phyloP scores from a whole-genome alignment of 305 asterid genomes.

The Stenogyne calaminthoides region DNA sequence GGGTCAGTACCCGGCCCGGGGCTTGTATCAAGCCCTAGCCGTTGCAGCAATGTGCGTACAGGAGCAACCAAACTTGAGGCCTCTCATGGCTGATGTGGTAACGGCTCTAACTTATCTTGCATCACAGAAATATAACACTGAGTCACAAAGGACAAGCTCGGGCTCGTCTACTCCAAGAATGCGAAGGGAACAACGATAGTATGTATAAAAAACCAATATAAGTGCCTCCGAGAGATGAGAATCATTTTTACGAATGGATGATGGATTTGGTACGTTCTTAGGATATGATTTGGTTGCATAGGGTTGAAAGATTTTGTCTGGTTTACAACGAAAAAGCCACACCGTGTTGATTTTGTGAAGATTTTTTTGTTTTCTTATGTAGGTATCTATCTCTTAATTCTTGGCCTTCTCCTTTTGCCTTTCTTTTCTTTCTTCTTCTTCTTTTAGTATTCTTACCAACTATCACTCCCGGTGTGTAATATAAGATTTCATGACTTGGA shows the following conservation, averaged over 20 bases:
- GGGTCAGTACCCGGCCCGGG: constrained; percentile 70
- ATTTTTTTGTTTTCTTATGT: constrained; percentile 27
- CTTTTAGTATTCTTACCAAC: background rate
- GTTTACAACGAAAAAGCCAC: background rate
- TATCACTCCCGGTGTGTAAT: constrained; percentile 3
- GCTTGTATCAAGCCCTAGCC: constrained; percentile 76
- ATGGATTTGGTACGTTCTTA: background rate
- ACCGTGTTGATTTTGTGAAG: constrained; percentile 32
- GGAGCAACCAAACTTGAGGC: constrained; percentile 75
- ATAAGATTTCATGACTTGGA: constrained; percentile 21
- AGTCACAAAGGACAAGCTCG: constrained; percentile 39
- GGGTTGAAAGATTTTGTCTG: background rate
- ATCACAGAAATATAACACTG: constrained; percentile 59
- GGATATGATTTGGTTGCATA: constrained; percentile 5
- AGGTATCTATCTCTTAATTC: constrained; percentile 24
- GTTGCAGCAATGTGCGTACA: constrained; percentile 87
- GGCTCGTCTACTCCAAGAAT: constrained; percentile 48
- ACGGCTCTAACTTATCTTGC: constrained; percentile 71
- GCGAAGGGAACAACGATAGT: constrained; percentile 37
- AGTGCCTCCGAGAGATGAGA: constrained; percentile 12
- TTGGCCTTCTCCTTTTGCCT: background rate
- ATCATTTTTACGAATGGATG: background rate
- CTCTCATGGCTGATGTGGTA: constrained; percentile 73
- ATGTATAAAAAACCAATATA: background rate
- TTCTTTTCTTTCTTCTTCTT: background rate